Evolutionary conservation across 768 basidiomycete genomes (phyloP).

Genomic region (Lactifluus echinatus): DNA sequence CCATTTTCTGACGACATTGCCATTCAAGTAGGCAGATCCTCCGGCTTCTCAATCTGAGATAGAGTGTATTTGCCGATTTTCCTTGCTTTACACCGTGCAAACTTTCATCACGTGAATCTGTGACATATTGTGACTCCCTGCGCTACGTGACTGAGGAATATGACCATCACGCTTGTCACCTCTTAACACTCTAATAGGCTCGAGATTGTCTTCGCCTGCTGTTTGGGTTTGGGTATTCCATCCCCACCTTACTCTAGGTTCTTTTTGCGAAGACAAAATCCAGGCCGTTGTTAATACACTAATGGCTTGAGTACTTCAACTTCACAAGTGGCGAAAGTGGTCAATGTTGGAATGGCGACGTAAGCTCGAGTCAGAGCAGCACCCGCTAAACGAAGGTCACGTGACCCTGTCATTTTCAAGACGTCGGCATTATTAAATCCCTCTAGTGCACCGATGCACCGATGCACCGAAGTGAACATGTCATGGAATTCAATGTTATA

Average conservation of each 20-base stretch:
- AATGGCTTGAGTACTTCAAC: conserved; percentile 36
- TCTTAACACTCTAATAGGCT: conserved; percentile 72
- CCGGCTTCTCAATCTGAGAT: background rate
- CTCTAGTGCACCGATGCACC: no score
- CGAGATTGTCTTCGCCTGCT: conserved; percentile 96
- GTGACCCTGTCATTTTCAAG: no score
- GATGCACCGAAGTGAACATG: no score
- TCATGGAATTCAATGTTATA: no score
- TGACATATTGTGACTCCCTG: no score
- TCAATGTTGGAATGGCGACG: conserved; percentile 5
- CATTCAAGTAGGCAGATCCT: conserved; percentile 70
- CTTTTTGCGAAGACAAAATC: conserved; percentile 73
- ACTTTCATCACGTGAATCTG: no score
- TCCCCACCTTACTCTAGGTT: conserved; percentile 75
- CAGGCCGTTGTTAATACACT: conserved; percentile 73
- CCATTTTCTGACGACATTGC: conserved; percentile 85
- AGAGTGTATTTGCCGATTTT: background rate
- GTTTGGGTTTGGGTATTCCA: conserved; percentile 88
- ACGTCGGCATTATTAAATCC: no score
- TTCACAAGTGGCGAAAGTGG: conserved; percentile 13
- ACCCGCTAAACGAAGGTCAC: no score
- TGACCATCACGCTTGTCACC: no score
- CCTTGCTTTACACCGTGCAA: no score
- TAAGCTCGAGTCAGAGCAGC: no score
- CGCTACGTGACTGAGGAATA: no score